phyloP scores from a whole-genome alignment of 129 eudicot species.

The Flaveria bidentis region DNA sequence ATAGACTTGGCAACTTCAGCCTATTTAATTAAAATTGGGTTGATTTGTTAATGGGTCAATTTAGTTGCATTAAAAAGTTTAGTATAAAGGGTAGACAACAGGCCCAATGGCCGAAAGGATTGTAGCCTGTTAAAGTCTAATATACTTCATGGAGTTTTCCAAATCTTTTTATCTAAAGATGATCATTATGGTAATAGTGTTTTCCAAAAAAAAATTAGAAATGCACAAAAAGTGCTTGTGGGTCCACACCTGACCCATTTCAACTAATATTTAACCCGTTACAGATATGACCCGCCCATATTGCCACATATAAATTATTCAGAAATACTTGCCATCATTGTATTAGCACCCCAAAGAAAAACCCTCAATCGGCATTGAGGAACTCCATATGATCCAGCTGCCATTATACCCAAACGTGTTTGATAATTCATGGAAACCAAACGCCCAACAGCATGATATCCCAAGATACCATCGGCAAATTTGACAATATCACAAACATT shows the following conservation, averaged over 20 bases:
- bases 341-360: slow-evolving; percentile 73
- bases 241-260: slow-evolving; percentile 5
- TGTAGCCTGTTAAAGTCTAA: background rate
- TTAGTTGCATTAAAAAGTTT: background rate
- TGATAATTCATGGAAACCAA: slow-evolving; percentile 70
- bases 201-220: too few relatives aligned
- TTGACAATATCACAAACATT: slow-evolving; percentile 68
- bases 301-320: background rate
- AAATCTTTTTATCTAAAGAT: background rate
- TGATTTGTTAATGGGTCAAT: background rate
- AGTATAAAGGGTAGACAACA: background rate
- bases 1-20: background rate
- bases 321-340: slow-evolving; percentile 45
- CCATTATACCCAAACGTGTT: slow-evolving; percentile 72
- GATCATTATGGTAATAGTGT: background rate
- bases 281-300: background rate
- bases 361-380: slow-evolving; percentile 70
- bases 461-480: slow-evolving; percentile 52
- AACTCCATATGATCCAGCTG: slow-evolving; percentile 80
- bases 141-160: background rate
- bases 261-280: background rate
- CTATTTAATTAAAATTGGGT: too few relatives aligned
- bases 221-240: background rate
- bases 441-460: slow-evolving; percentile 57
- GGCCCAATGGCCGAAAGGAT: background rate